These are phyloP conservation scores for Vicia villosa DNA, from an alignment of 306 rosid genomes.

Conservation along the genomic window DNA sequence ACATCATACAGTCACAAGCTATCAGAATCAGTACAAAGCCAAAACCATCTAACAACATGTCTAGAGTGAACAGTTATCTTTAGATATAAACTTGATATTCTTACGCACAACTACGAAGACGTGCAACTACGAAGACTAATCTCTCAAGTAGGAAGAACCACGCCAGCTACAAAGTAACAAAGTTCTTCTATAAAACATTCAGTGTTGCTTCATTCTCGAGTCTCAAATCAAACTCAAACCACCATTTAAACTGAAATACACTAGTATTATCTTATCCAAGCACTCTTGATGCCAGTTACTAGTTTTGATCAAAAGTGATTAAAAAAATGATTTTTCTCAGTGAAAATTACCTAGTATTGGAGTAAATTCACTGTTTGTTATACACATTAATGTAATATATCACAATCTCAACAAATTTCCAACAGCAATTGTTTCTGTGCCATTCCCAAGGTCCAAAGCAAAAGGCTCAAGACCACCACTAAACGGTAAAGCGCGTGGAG, in stretches of 20 bases:
- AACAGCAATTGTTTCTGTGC: background rate
- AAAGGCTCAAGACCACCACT: too few species aligned
- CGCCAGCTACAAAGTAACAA: background rate
- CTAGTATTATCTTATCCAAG: background rate
- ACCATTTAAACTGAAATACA: background rate
- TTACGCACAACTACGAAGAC: background rate
- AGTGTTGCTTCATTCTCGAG: background rate
- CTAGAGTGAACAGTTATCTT: background rate
- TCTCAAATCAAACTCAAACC: background rate
- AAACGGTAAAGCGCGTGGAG: too few species aligned
- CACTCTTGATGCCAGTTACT: background rate
- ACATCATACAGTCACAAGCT: background rate
- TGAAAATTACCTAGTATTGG: background rate
- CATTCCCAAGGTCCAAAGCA: too few species aligned
- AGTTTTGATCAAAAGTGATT: background rate
- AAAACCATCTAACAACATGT: background rate
- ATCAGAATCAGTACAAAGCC: background rate
- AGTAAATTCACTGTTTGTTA: background rate
- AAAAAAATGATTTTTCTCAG: background rate
- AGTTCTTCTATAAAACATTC: background rate
- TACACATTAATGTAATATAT: background rate
- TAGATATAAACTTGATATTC: background rate
- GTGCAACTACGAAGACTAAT: background rate
- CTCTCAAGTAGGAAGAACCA: background rate
- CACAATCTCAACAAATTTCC: background rate